phyloP scores from a whole-genome alignment of 441 rosid species.

The Mallotus repandus region DNA sequence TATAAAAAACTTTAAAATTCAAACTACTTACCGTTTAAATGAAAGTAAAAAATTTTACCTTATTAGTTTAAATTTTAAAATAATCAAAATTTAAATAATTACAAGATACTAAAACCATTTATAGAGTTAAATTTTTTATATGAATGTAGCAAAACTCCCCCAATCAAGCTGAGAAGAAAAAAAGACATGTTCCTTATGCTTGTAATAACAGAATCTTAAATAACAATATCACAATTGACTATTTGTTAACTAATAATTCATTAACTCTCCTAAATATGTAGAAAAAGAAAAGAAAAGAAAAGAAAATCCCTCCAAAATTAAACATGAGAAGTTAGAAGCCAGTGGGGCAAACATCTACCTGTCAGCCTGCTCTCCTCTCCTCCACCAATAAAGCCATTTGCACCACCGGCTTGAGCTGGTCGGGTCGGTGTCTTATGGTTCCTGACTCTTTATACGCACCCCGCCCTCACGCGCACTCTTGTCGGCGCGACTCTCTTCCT shows the following conservation, averaged over 20 bases:
- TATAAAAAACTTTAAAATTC: too few species aligned
- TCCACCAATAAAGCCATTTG: conserved; percentile 32
- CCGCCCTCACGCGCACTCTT: not conserved
- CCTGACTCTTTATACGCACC: not conserved
- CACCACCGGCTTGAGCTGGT: conserved; percentile 18
- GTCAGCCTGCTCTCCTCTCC: not conserved
- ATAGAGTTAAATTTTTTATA: too few species aligned
- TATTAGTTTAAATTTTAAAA: too few species aligned
- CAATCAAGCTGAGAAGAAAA: too few species aligned
- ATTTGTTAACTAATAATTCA: not conserved
- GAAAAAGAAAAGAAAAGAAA: not conserved
- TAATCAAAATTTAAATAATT: too few species aligned
- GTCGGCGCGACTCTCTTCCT: conserved; percentile 15
- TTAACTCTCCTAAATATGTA: not conserved
- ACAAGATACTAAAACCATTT: too few species aligned
- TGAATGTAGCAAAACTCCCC: too few species aligned
- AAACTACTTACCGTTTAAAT: too few species aligned
- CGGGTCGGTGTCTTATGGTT: conserved; percentile 17
- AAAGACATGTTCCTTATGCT: too few species aligned
- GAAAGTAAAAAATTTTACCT: too few species aligned
- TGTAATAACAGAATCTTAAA: too few species aligned
- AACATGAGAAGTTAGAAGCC: conserved; percentile 27
- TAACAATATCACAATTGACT: too few species aligned
- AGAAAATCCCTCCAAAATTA: conserved; percentile 25
- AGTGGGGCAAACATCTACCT: conserved; percentile 26